Evolutionary conservation across 176 grass and related monocot genomes (phyloP).

Genomic region (Phyllostachys edulis): DNA sequence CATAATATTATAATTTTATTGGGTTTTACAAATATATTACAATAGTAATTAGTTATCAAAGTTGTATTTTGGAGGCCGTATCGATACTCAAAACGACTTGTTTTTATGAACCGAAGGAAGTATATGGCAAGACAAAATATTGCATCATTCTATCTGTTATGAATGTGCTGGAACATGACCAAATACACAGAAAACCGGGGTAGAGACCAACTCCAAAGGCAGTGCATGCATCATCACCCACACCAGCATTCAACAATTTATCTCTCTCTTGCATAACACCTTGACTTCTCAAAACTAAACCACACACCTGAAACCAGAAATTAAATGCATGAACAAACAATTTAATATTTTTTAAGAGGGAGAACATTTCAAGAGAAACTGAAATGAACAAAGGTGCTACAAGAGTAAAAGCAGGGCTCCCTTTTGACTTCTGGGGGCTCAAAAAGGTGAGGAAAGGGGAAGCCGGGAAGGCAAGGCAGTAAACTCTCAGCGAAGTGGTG

Average conservation of each 20-base stretch:
- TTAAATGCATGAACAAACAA: not conserved
- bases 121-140: not conserved
- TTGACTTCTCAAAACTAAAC: not conserved
- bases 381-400: not conserved
- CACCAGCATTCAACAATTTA: not conserved
- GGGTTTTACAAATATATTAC: no score
- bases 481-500: constrained; percentile 38
- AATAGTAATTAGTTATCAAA: no score
- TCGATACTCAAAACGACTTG: no score
- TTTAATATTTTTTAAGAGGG: not conserved
- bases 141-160: not conserved
- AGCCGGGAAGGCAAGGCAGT: not conserved
- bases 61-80: no score
- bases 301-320: not conserved
- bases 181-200: not conserved
- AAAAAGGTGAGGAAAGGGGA: constrained; percentile 9
- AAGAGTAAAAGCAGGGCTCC: not conserved
- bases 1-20: no score
- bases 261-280: not conserved
- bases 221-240: not conserved
- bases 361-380: not conserved
- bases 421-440: not conserved
- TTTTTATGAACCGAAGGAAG: no score
- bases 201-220: not conserved
- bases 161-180: not conserved